Conservation (phyloP, 2,329 filamentous ascomycete genomes). For the Cladophialophora chaetospira region DNA sequence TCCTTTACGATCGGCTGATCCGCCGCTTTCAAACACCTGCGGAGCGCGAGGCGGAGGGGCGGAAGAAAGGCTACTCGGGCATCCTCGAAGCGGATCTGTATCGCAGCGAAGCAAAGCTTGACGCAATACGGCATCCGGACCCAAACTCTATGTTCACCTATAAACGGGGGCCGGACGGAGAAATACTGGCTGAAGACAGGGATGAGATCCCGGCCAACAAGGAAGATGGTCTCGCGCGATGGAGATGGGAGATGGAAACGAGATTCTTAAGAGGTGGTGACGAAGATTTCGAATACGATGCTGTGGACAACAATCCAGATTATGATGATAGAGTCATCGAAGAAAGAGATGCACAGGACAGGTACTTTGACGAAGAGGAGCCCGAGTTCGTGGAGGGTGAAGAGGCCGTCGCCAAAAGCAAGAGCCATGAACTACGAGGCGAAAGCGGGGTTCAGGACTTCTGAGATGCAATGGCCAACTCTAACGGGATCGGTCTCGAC, state of each 20-base stretch:
- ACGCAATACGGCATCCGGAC: constrained; percentile 59
- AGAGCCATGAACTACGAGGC: constrained; percentile 44
- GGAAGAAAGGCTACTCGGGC: constrained; percentile 74
- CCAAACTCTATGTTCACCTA: constrained; percentile 54
- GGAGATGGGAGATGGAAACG: constrained; percentile 70
- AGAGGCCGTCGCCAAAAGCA: constrained; percentile 30
- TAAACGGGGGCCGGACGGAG: constrained; percentile 54
- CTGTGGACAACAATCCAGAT: constrained; percentile 71
- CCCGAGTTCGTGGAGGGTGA: constrained; percentile 60
- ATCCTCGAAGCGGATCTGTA: constrained; percentile 75
- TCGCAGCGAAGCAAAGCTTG: constrained; percentile 74
- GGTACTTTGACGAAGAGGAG: constrained; percentile 79
- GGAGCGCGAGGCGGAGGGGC: constrained; percentile 57
- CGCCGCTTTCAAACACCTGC: constrained; percentile 51
- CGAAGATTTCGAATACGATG: constrained; percentile 73
- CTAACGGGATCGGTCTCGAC: too few species aligned
- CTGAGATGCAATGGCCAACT: too few species aligned
- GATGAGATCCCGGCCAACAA: constrained; percentile 61
- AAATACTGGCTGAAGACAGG: constrained; percentile 60
- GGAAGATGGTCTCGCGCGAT: constrained; percentile 68
- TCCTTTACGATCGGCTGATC: constrained; percentile 79
- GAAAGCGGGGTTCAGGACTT: constrained; percentile 75
- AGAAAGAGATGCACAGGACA: constrained; percentile 67
- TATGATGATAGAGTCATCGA: constrained; percentile 67
- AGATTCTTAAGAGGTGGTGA: constrained; percentile 76